phyloP scores from a whole-genome alignment of 208 protist genomes.

The Trypanosoma mega region DNA sequence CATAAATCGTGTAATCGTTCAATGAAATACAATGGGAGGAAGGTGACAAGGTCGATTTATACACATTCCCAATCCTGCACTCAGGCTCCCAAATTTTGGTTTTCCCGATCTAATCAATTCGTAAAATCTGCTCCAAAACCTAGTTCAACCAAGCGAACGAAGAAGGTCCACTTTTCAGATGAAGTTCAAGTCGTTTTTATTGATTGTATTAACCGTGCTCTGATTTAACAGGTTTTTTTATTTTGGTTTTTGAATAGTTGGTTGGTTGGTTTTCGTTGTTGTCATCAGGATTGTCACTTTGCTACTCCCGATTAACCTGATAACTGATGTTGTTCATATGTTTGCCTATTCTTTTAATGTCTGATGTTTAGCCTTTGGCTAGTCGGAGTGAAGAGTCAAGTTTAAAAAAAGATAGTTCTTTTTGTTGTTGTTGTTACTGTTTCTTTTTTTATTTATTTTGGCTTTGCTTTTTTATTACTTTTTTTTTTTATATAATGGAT shows the following conservation, averaged over 20 bases:
- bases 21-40: conserved; percentile 1
- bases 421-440: background rate
- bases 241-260: background rate
- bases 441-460: conserved; percentile 10
- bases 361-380: too few relatives aligned
- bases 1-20: background rate
- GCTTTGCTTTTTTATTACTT: background rate
- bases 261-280: background rate
- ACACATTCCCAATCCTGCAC: background rate
- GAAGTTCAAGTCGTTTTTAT: conserved; percentile 14
- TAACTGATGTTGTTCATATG: too few relatives aligned
- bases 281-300: too few relatives aligned
- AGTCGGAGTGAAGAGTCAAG: too few relatives aligned
- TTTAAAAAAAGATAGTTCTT: background rate
- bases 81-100: conserved; percentile 13
- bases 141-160: background rate
- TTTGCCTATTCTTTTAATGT: too few relatives aligned
- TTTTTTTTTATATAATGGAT: conserved; percentile 7
- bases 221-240: background rate
- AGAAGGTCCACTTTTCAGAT: conserved; percentile 25
- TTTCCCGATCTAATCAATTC: conserved; percentile 1
- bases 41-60: conserved; percentile 9
- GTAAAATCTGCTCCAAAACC: background rate
- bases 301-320: too few relatives aligned
- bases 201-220: conserved; percentile 3